Conservation (phyloP, 2,329 filamentous ascomycete species). For the Apiospora saccharicola region DNA sequence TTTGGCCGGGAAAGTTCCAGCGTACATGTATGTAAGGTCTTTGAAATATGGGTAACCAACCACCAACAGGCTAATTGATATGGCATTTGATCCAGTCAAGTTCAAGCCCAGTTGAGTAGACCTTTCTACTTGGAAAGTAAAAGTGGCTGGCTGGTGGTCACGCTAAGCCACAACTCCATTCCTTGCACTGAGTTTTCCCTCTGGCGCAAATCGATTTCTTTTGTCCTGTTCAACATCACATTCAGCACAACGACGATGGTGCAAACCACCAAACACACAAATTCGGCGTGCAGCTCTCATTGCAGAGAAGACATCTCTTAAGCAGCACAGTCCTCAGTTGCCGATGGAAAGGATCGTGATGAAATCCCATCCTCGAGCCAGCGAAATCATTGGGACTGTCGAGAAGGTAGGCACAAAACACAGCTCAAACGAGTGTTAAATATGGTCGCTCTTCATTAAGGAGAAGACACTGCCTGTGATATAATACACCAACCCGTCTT, state of each 20-base stretch:
- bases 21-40: not conserved
- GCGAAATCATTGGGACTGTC: not conserved
- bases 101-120: not conserved
- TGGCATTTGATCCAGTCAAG: not conserved
- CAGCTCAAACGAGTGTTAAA: not conserved
- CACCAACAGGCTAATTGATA: no score
- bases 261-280: not conserved
- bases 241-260: not conserved
- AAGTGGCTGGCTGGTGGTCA: slow-evolving; percentile 4
- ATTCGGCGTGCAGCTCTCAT: not conserved
- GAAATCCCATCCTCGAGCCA: not conserved
- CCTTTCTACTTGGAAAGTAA: not conserved
- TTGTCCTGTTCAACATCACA: not conserved
- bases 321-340: not conserved
- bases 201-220: not conserved
- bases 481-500: slow-evolving; percentile 39
- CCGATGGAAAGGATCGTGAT: not conserved
- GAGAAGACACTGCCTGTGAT: not conserved
- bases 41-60: not conserved
- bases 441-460: not conserved
- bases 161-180: slow-evolving; percentile 13
- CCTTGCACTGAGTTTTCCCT: not conserved
- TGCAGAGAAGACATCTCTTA: not conserved
- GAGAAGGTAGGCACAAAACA: not conserved
- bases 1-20: not conserved